These are phyloP conservation scores for Petrea volubilis DNA, from an alignment of 257 asterid species.

Conservation along the genomic window DNA sequence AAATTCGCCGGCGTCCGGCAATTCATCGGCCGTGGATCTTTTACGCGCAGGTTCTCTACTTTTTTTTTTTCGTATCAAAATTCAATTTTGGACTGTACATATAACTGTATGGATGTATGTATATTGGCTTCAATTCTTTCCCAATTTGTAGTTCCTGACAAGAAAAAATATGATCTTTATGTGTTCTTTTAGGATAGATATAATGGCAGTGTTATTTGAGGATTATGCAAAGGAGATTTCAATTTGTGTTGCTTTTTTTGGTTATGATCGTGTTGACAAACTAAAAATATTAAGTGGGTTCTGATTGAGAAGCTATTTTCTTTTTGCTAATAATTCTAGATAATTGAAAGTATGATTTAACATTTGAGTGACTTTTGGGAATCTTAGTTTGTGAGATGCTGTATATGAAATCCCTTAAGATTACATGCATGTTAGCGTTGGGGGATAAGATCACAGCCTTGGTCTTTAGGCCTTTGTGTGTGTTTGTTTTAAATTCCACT, in stretches of 20 bases:
- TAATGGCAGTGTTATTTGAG: neutral
- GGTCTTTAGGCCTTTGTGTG: no score
- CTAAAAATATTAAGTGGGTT: neutral
- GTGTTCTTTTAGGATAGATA: neutral
- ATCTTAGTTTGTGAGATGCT: neutral
- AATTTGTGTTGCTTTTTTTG: neutral
- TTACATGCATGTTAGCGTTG: neutral
- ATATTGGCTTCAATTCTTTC: neutral
- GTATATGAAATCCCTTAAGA: neutral
- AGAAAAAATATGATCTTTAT: neutral
- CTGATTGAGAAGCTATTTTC: slow-evolving; percentile 1
- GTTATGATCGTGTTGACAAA: slow-evolving; percentile 10
- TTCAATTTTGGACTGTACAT: neutral
- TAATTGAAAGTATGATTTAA: neutral
- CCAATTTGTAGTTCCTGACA: slow-evolving; percentile 1
- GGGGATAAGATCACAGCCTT: neutral
- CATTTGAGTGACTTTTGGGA: neutral
- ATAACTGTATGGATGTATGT: neutral
- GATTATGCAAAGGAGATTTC: neutral
- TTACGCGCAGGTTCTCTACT: slow-evolving; percentile 66
- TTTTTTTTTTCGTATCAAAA: neutral
- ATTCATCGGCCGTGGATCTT: slow-evolving; percentile 70
- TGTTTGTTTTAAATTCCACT: neutral
- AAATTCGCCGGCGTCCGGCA: slow-evolving; percentile 53
- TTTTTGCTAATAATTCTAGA: no score